Evolutionary conservation across 768 basidiomycete genomes (phyloP), one percentile per base, ranked within the genome.

Genomic region (Auricularia heimuer): DNA sequence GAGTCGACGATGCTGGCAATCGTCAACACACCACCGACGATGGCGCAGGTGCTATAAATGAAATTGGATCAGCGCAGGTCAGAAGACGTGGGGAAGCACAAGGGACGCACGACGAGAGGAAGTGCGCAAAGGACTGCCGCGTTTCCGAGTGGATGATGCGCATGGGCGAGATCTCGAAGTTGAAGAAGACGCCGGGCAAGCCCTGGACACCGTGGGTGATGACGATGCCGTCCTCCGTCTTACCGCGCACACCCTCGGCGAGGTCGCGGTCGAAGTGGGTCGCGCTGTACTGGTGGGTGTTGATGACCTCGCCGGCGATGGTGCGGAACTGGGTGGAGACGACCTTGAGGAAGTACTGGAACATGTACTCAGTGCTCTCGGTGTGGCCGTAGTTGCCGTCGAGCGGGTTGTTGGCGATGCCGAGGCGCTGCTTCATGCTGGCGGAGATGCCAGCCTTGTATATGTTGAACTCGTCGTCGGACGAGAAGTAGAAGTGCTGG

Each of bases 311-410:
- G 36, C 86, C 89, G 66, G 89, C 84, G 34, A 96, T 78, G n/a
- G 87, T 90, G 67, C 85, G 83, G 78, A 97, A 98, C 72, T 90
- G 89, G 2, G 96, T 99, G 6, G 94, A 93, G 47, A 99, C 97
- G 56, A 99, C 96, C 76, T 99, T 99, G 71, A 99, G 81, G 85
- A 98, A 98, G 77, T 98, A 96, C 73, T 98, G 94, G 83, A 94
- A 97, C 93, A 97, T 94, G 74, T 92, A 96, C 69, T 93, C 84
- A 33, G 87, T 76, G 72, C 90, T 89, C 68, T 75, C 78, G 1
- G 93, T 94, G 88, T 91, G 65, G 60, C 79, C 86, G 64, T 82
- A 77, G 33, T 82, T 81, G 35, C 78, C 82, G 65, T 95, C 89
- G 65, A 99, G 77, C 35, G 97, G 94, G 73, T 93, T 86, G 8